Percentiles rank a stretch among this genome's conserved stretches.
Evolutionary conservation across 805 yeast genomes (phyloP).

Genomic region (Jamesozyma lodderae): DNA sequence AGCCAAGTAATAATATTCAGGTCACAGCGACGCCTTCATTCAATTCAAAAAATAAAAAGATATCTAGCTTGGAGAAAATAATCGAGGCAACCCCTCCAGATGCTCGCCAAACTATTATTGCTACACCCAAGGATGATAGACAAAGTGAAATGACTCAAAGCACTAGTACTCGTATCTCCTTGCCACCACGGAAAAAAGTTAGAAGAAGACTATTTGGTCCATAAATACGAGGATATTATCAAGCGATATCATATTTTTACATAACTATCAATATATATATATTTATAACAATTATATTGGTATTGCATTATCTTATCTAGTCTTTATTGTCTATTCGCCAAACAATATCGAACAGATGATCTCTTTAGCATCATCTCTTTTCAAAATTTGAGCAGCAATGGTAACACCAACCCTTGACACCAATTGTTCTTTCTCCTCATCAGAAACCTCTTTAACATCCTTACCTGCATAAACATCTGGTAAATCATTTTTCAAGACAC

Average conservation of each 20-base stretch:
- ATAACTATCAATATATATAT: not conserved
- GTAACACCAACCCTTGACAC: slow-evolving; percentile 52
- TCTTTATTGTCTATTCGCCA: slow-evolving; percentile 39
- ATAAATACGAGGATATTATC: slow-evolving; percentile 2
- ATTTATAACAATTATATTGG: not conserved
- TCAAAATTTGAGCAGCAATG: slow-evolving; percentile 42
- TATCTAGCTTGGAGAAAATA: not conserved
- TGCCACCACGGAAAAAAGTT: slow-evolving; percentile 18
- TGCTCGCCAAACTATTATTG: slow-evolving; percentile 1
- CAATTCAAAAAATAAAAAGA: not conserved
- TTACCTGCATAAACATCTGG: slow-evolving; percentile 28
- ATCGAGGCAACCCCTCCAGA: not conserved
- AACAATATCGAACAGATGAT: slow-evolving; percentile 61
- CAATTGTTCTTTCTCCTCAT: slow-evolving; percentile 36
- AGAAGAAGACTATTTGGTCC: slow-evolving; percentile 34
- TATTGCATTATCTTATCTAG: not conserved
- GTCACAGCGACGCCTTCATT: slow-evolving; percentile 1
- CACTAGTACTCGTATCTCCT: slow-evolving; percentile 8
- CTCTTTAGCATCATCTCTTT: slow-evolving; percentile 39
- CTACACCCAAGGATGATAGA: not conserved
- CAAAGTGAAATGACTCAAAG: not conserved
- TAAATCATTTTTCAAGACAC: slow-evolving; percentile 35
- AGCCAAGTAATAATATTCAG: not conserved
- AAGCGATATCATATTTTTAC: not conserved
- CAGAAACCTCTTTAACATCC: slow-evolving; percentile 30